Evolutionary conservation across 768 basidiomycete species (phyloP).

Genomic region (Auricularia cornea): DNA sequence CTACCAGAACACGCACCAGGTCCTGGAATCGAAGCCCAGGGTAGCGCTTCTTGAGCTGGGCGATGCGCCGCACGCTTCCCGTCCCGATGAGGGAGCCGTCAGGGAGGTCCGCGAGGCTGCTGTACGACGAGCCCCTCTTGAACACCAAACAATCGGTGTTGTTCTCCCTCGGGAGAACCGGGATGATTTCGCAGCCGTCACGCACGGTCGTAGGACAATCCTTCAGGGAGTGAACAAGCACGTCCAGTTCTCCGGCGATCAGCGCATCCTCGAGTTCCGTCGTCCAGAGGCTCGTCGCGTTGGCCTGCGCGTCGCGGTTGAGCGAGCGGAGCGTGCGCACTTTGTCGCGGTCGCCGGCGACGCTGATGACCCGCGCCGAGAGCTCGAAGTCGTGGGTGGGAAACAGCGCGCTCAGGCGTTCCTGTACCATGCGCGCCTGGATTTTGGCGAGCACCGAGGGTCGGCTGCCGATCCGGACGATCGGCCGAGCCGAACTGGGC

Average conservation of each 20-base stretch:
- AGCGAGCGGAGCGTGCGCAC: slow-evolving; percentile 19
- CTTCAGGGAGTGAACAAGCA: slow-evolving; percentile 89
- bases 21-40: slow-evolving; percentile 75
- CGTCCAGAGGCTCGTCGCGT: slow-evolving; percentile 89
- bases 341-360: slow-evolving; percentile 76
- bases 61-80: slow-evolving; percentile 85
- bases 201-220: slow-evolving; percentile 88
- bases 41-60: slow-evolving; percentile 75
- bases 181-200: slow-evolving; percentile 75
- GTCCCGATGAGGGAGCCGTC: slow-evolving; percentile 90
- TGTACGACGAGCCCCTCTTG: slow-evolving; percentile 63
- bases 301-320: not conserved
- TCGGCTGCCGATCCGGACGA: not conserved
- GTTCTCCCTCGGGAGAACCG: slow-evolving; percentile 79
- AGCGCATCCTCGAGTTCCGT: slow-evolving; percentile 89
- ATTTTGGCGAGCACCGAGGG: slow-evolving; percentile 76
- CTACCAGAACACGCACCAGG: slow-evolving; percentile 53
- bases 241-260: slow-evolving; percentile 63
- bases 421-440: slow-evolving; percentile 77
- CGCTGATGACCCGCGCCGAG: slow-evolving; percentile 35
- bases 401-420: slow-evolving; percentile 48
- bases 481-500: not conserved
- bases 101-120: slow-evolving; percentile 71
- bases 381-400: slow-evolving; percentile 39
- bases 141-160: slow-evolving; percentile 85